A percentile compares a stretch with the other conserved stretches of the same genome.
Conservation (phyloP, 257 asterid species). For the Henckelia pumila region DNA sequence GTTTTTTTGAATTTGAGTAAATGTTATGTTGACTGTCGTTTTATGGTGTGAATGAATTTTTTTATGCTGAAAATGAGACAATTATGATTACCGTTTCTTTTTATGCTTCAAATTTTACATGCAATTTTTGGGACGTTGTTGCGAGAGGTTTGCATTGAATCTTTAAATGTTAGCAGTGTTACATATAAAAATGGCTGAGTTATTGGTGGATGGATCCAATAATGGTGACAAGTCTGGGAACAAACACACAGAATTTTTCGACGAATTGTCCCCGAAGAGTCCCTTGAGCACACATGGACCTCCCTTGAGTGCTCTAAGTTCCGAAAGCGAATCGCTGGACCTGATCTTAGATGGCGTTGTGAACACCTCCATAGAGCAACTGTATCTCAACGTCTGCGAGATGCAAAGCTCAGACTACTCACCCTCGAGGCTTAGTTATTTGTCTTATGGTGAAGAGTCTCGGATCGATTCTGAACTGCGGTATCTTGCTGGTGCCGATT, state of each 20-base stretch:
- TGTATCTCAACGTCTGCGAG: conserved; percentile 73
- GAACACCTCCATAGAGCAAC: conserved; percentile 65
- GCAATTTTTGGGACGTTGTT: not conserved
- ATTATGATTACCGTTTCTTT: not conserved
- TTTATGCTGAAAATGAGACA: not conserved
- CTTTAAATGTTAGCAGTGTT: conserved; percentile 1
- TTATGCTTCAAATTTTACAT: not conserved
- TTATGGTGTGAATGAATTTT: not conserved
- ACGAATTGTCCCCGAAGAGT: conserved; percentile 71
- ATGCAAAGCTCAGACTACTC: conserved; percentile 92
- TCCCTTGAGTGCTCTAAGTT: conserved; percentile 39
- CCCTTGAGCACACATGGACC: conserved; percentile 65
- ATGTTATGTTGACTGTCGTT: not conserved
- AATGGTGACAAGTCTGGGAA: conserved; percentile 24
- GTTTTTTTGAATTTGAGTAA: no score
- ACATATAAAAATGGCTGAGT: conserved; percentile 47
- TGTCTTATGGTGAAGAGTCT: conserved; percentile 87
- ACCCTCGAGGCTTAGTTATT: conserved; percentile 65
- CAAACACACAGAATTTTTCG: conserved; percentile 39
- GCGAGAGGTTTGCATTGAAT: no score
- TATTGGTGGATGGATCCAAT: conserved; percentile 40
- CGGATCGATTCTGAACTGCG: conserved; percentile 82
- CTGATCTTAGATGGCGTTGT: conserved; percentile 48
- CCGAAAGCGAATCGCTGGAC: conserved; percentile 62
- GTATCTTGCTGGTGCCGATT: conserved; percentile 72